Conservation (phyloP, 768 basidiomycete genomes). For the Holtermanniella nyarrowii region DNA sequence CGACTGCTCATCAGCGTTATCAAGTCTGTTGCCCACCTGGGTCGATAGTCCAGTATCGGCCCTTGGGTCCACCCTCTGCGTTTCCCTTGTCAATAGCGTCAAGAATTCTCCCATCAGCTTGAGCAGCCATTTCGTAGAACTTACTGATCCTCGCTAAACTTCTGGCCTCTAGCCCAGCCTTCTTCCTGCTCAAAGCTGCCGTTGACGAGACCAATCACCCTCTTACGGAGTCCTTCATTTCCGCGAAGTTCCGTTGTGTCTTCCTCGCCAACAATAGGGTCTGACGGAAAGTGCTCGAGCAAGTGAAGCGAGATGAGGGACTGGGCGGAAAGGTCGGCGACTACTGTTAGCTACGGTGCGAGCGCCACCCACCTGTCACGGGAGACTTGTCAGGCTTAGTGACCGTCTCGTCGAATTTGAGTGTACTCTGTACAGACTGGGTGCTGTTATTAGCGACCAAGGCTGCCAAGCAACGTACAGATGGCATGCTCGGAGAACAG, state of each 20-base stretch:
- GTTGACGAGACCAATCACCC: constrained; percentile 73
- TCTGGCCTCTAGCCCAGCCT: constrained; percentile 27
- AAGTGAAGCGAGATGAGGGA: constrained; percentile 81
- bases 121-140: neutral
- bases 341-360: constrained; percentile 43
- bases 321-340: constrained; percentile 89
- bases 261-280: constrained; percentile 90
- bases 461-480: constrained; percentile 40
- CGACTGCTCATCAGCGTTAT: constrained; percentile 53
- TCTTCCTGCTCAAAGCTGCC: constrained; percentile 56
- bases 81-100: constrained; percentile 74
- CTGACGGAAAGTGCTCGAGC: constrained; percentile 61
- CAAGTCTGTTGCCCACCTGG: constrained; percentile 5
- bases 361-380: constrained; percentile 58
- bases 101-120: constrained; percentile 51
- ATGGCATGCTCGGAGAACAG: constrained; percentile 74
- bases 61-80: constrained; percentile 54
- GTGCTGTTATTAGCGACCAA: constrained; percentile 44
- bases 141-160: constrained; percentile 27
- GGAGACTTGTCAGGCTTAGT: constrained; percentile 87
- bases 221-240: constrained; percentile 48
- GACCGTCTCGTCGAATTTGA: constrained; percentile 74
- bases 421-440: constrained; percentile 69
- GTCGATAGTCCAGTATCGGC: constrained; percentile 44
- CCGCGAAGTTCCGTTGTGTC: constrained; percentile 68